A percentile compares a stretch with the other conserved stretches of the same genome.
Evolutionary conservation across 1,139 yeast genomes (phyloP).

Genomic region (Hemisphaericaspora xylofermentans): DNA sequence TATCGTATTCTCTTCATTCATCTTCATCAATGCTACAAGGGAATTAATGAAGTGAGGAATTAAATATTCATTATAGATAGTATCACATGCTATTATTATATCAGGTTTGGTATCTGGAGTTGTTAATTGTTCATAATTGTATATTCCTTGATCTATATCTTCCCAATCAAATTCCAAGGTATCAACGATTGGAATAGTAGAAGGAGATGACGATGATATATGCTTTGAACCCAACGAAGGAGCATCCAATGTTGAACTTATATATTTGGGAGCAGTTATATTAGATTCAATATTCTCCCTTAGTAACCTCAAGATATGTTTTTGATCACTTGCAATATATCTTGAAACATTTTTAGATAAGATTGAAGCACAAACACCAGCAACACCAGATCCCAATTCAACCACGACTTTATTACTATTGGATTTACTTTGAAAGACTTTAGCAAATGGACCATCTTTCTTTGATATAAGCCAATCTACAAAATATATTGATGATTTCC

Average conservation of each 20-base stretch:
- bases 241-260: constrained; percentile 1
- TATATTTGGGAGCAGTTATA: constrained; percentile 9
- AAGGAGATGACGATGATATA: too few relatives aligned
- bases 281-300: constrained; percentile 46
- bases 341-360: constrained; percentile 36
- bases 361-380: constrained; percentile 53
- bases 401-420: constrained; percentile 30
- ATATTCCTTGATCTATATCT: constrained; percentile 32
- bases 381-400: constrained; percentile 69
- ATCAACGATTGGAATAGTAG: constrained; percentile 25
- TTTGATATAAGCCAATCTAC: constrained; percentile 50
- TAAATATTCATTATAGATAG: constrained; percentile 66
- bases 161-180: constrained; percentile 71
- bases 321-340: constrained; percentile 65
- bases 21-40: constrained; percentile 32
- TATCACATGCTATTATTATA: constrained; percentile 63
- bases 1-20: constrained; percentile 29
- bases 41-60: constrained; percentile 52
- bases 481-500: constrained; percentile 55
- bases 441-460: constrained; percentile 23
- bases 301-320: constrained; percentile 52
- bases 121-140: constrained; percentile 17
- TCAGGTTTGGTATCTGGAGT: constrained; percentile 28
- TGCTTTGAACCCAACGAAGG: not conserved
- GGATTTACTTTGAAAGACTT: constrained; percentile 13